phyloP scores from a whole-genome alignment of 2,329 filamentous ascomycete species.

The Penicillium thymicola region DNA sequence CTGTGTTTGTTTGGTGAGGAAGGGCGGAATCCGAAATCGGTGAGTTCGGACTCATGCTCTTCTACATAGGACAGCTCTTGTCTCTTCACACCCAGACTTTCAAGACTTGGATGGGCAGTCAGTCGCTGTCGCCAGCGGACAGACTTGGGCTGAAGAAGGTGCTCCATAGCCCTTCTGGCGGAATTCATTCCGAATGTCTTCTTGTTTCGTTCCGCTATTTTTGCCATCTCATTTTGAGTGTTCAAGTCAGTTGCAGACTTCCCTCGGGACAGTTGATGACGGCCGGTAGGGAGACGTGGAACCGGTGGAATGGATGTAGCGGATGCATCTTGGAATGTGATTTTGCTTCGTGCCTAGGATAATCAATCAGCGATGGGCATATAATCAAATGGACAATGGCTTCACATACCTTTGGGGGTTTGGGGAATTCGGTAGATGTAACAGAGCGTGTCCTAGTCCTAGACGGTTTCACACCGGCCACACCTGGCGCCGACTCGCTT shows the following conservation, averaged over 20 bases:
- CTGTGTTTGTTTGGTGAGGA: conserved; percentile 44
- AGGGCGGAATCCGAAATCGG: conserved; percentile 23
- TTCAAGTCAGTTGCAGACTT: conserved; percentile 20
- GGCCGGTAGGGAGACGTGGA: conserved; percentile 8
- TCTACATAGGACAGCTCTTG: conserved; percentile 24
- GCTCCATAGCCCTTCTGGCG: conserved; percentile 16
- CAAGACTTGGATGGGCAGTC: conserved; percentile 32
- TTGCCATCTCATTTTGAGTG: conserved; percentile 14
- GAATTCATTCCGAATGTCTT: conserved; percentile 18
- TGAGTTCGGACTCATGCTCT: conserved; percentile 17
- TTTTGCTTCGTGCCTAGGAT: neutral
- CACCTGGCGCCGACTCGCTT: conserved; percentile 13
- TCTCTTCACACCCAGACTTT: conserved; percentile 31
- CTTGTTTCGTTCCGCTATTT: conserved; percentile 17
- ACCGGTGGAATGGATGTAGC: conserved; percentile 7
- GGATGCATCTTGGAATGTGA: neutral
- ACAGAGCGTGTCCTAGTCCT: conserved; percentile 20
- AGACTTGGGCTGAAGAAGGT: conserved; percentile 23
- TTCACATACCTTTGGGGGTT: neutral
- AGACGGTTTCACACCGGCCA: conserved; percentile 6
- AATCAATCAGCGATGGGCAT: neutral
- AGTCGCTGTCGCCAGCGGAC: conserved; percentile 28
- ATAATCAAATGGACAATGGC: neutral
- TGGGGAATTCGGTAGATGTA: conserved; percentile 25
- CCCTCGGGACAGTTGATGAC: conserved; percentile 14